Conservation (phyloP, 2,329 filamentous ascomycete species). For the Neospermospora avenae region DNA sequence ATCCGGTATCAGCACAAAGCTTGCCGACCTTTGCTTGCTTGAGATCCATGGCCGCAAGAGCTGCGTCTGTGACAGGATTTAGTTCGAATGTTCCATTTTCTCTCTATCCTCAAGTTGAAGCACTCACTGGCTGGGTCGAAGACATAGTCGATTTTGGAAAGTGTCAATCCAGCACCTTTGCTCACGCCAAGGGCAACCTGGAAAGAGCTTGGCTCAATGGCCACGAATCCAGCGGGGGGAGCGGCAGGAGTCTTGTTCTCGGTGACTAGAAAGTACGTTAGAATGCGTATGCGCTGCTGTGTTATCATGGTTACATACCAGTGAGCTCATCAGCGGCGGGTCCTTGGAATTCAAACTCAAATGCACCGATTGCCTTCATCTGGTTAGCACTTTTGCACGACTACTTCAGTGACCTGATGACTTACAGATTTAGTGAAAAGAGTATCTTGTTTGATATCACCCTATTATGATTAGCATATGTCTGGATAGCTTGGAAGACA, state of each 20-base stretch:
- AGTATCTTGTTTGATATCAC: conserved; percentile 2
- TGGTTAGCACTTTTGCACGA: not conserved
- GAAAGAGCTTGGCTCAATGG: conserved; percentile 39
- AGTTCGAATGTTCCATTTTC: not conserved
- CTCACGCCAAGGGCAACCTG: conserved; percentile 35
- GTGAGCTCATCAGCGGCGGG: conserved; percentile 34
- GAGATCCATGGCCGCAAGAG: conserved; percentile 33
- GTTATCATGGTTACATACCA: not conserved
- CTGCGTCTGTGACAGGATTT: conserved; percentile 26
- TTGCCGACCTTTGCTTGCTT: conserved; percentile 38
- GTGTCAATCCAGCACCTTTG: conserved; percentile 33
- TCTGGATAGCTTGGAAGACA: not conserved
- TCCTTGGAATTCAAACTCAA: conserved; percentile 42
- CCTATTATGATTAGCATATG: not conserved
- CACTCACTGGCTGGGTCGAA: conserved; percentile 37
- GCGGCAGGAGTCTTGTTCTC: conserved; percentile 38
- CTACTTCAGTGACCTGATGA: not conserved
- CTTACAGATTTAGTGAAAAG: conserved; percentile 5
- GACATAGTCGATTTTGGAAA: conserved; percentile 42
- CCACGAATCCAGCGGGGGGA: conserved; percentile 38
- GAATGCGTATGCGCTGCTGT: not conserved
- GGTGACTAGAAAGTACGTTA: conserved; percentile 28
- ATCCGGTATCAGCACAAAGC: conserved; percentile 37
- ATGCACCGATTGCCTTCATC: conserved; percentile 30
- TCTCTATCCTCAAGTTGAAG: not conserved